Evolutionary conservation across 345 rosid genomes (phyloP).

Genomic region (Hirschfeldia incana): DNA sequence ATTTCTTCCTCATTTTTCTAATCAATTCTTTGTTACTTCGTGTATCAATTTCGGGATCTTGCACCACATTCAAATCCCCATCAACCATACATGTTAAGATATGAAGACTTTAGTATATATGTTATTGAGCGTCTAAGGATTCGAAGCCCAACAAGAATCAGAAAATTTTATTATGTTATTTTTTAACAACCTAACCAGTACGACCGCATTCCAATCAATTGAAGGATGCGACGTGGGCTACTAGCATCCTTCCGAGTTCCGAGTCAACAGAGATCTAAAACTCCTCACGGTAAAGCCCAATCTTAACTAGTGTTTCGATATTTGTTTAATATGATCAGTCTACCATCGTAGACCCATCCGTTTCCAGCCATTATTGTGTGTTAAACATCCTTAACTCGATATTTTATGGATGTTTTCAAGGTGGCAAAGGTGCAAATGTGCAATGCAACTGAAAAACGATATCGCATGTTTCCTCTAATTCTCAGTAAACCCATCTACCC

Average conservation of each 20-base stretch:
- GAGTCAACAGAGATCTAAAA: neutral
- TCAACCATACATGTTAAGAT: neutral
- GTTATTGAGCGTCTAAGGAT: constrained; percentile 5
- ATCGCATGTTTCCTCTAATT: neutral
- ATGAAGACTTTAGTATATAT: neutral
- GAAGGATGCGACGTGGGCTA: constrained; percentile 13
- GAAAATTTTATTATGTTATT: neutral
- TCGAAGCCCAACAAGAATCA: constrained; percentile 22
- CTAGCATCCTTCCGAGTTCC: neutral
- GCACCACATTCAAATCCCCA: constrained; percentile 3
- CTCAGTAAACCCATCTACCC: neutral
- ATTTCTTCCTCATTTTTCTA: constrained; percentile 28
- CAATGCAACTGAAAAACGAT: neutral
- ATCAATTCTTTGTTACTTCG: constrained; percentile 17
- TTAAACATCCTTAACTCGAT: neutral
- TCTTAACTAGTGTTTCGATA: neutral
- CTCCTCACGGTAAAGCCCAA: constrained; percentile 1
- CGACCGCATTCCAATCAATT: neutral
- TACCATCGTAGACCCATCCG: neutral
- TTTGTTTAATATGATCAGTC: too few species aligned
- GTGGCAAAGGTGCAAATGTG: neutral
- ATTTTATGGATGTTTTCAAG: neutral
- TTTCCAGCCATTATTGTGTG: neutral
- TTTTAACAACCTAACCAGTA: neutral
- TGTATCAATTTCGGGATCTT: constrained; percentile 15